Evolutionary conservation across 202 grass and related monocot species (phyloP).

Genomic region (Digitaria exilis): DNA sequence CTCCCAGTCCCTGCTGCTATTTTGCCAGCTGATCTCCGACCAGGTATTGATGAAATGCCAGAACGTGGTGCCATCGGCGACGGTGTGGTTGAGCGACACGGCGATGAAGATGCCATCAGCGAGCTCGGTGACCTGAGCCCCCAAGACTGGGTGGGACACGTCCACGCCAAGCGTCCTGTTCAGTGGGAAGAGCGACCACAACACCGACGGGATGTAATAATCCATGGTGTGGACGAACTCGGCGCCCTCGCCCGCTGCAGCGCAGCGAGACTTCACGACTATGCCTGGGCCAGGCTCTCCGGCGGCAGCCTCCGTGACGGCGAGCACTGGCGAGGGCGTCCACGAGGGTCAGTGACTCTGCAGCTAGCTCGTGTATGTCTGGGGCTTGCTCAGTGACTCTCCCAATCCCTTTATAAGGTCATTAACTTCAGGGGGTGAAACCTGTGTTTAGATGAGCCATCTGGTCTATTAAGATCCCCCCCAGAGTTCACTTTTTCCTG

Average conservation of each 20-base stretch:
- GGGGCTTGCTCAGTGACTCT: constrained; percentile 29
- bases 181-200: constrained; percentile 15
- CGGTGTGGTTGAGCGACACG: constrained; percentile 21
- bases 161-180: constrained; percentile 7
- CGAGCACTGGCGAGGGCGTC: constrained; percentile 13
- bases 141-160: neutral
- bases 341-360: neutral
- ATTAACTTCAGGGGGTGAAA: no score
- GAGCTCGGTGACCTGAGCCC: neutral
- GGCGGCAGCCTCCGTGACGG: neutral
- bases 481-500: no score
- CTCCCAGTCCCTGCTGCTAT: neutral
- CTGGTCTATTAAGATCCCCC: no score
- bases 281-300: neutral
- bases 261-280: constrained; percentile 19
- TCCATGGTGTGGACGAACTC: constrained; percentile 33
- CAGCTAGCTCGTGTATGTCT: no score
- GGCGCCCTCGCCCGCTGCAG: constrained; percentile 34
- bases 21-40: constrained; percentile 19
- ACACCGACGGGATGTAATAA: neutral
- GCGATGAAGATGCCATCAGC: neutral
- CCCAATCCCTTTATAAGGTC: no score
- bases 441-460: constrained; percentile 44
- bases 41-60: constrained; percentile 46
- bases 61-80: constrained; percentile 30